These are phyloP conservation scores for Sordaria brevicollis DNA, from an alignment of 495 filamentous ascomycete genomes.

Conservation along the genomic window DNA sequence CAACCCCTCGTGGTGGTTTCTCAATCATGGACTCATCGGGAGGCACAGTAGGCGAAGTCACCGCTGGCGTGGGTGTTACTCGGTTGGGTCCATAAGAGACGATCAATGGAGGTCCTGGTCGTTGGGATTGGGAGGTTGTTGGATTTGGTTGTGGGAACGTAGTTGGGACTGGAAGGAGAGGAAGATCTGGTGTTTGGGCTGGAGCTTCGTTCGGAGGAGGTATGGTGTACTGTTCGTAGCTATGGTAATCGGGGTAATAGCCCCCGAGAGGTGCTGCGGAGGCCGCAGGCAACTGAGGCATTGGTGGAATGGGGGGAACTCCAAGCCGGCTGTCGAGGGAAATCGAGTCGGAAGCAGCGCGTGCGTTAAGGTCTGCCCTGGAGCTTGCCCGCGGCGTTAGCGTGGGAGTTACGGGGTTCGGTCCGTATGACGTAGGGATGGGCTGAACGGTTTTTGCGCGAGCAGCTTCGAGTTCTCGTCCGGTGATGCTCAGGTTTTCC, in stretches of 20 bases:
- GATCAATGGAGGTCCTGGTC: slow-evolving; percentile 8
- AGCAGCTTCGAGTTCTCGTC: slow-evolving; percentile 20
- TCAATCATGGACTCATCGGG: slow-evolving; percentile 16
- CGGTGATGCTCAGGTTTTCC: slow-evolving; percentile 9
- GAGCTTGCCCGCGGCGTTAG: slow-evolving; percentile 14
- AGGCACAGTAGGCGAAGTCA: slow-evolving; percentile 18
- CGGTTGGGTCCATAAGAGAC: slow-evolving; percentile 25
- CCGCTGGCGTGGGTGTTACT: slow-evolving; percentile 20
- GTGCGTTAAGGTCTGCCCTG: slow-evolving; percentile 7
- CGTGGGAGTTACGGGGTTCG: slow-evolving; percentile 25
- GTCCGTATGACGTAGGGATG: slow-evolving; percentile 20
- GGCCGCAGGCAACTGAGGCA: slow-evolving; percentile 8
- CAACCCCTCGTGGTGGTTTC: neutral
- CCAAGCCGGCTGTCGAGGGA: slow-evolving; percentile 12
- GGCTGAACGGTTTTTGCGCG: slow-evolving; percentile 14
- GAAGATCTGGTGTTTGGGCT: neutral
- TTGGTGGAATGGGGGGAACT: slow-evolving; percentile 9
- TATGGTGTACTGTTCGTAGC: slow-evolving; percentile 9
- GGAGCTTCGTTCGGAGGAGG: slow-evolving; percentile 1
- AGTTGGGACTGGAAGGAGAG: neutral
- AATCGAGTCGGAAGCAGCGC: slow-evolving; percentile 1
- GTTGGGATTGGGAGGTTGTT: slow-evolving; percentile 8
- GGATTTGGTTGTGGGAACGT: neutral
- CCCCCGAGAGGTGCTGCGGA: neutral
- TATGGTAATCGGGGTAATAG: slow-evolving; percentile 8